phyloP scores from a whole-genome alignment of 2,329 filamentous ascomycete genomes.

The Beauveria sp. region DNA sequence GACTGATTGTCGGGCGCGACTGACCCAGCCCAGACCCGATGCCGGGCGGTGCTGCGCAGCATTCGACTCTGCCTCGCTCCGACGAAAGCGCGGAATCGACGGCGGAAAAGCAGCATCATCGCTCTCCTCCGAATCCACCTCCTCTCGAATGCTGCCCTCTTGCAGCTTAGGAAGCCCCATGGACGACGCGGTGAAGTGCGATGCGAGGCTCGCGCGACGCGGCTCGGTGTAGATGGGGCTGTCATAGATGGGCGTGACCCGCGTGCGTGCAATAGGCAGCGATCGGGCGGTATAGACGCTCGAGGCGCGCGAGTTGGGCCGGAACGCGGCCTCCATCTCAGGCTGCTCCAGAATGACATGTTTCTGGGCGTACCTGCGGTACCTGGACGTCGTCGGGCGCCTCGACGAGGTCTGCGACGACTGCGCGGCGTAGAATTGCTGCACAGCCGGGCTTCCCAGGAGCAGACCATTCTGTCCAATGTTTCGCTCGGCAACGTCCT shows the following conservation, averaged over 20 bases:
- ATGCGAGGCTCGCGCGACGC: background rate
- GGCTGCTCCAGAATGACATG: conserved; percentile 1
- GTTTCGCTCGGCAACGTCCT: conserved; percentile 59
- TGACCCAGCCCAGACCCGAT: conserved; percentile 1
- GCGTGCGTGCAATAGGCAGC: background rate
- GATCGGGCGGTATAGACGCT: background rate
- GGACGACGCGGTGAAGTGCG: background rate
- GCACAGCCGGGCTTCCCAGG: conserved; percentile 26
- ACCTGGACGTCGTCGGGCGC: background rate
- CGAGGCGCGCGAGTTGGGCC: background rate
- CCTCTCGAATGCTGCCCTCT: background rate
- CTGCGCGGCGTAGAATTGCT: conserved; percentile 27
- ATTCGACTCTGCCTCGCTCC: background rate
- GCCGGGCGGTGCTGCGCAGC: background rate
- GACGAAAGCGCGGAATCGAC: background rate
- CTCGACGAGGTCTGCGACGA: background rate
- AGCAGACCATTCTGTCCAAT: conserved; percentile 31
- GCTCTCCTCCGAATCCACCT: background rate
- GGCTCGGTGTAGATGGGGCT: background rate
- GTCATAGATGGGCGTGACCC: background rate
- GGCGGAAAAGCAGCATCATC: conserved; percentile 6
- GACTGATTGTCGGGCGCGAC: conserved; percentile 3
- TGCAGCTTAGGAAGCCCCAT: background rate
- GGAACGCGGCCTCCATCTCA: background rate
- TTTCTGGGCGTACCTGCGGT: background rate